Evolutionary conservation across 768 basidiomycete genomes (phyloP).

Genomic region (Boletus reticulatus): DNA sequence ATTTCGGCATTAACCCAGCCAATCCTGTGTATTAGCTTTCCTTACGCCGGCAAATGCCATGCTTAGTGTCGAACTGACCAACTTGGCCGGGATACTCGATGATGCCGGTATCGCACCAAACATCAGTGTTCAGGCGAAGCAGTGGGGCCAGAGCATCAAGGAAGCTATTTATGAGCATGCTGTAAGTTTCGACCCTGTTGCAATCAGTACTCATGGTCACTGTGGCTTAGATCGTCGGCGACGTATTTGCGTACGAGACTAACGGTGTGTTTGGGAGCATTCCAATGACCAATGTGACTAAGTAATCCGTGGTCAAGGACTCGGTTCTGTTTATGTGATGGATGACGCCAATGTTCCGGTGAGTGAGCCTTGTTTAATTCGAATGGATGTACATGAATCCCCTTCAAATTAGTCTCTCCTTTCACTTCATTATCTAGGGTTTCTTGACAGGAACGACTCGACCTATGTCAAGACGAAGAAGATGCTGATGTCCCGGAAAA

Average conservation of each 20-base stretch:
- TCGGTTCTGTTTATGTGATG: conserved; percentile 75
- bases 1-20: neutral
- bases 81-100: conserved; percentile 62
- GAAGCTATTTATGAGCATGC: conserved; percentile 63
- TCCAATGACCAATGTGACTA: neutral
- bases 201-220: neutral
- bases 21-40: conserved; percentile 50
- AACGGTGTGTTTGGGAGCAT: conserved; percentile 46
- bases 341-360: conserved; percentile 86
- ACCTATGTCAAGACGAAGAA: conserved; percentile 65
- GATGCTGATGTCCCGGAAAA: conserved; percentile 55
- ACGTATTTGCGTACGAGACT: conserved; percentile 74
- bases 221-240: conserved; percentile 49
- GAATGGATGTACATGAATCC: neutral
- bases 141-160: conserved; percentile 56
- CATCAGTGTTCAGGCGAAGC: conserved; percentile 50
- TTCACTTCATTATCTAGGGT: conserved; percentile 77
- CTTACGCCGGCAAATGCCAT: conserved; percentile 80
- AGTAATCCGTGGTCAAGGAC: conserved; percentile 36
- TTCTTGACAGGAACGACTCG: conserved; percentile 57
- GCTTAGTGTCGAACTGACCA: conserved; percentile 68
- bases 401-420: conserved; percentile 55
- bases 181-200: conserved; percentile 32
- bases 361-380: conserved; percentile 21
- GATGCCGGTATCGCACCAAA: conserved; percentile 44